Percentiles rank a stretch among this genome's conserved stretches.
Conservation (phyloP, 306 rosid species). For the Pterocarpus santalinus region DNA sequence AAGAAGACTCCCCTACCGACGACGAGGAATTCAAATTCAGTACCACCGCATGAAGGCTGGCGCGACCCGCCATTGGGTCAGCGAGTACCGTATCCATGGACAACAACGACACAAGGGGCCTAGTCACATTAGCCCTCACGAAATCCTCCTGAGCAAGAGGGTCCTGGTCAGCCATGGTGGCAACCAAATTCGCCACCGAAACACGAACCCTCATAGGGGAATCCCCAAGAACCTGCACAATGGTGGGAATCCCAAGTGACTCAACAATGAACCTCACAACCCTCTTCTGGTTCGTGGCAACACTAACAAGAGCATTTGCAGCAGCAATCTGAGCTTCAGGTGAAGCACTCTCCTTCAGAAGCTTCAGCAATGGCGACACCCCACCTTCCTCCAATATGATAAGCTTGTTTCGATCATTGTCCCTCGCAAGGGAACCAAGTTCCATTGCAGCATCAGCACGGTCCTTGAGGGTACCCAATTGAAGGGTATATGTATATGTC, state of each 20-base stretch:
- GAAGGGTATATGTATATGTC: conserved; percentile 70
- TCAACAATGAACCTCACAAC: conserved; percentile 57
- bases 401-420: conserved; percentile 70
- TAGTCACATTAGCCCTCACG: conserved; percentile 75
- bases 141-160: conserved; percentile 71
- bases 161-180: conserved; percentile 70
- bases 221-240: conserved; percentile 74
- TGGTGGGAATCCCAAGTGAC: conserved; percentile 58
- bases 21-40: conserved; percentile 53
- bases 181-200: conserved; percentile 68
- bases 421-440: conserved; percentile 62
- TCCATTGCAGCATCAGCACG: conserved; percentile 73
- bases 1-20: conserved; percentile 18
- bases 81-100: conserved; percentile 69
- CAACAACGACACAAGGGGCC: conserved; percentile 72
- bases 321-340: conserved; percentile 83
- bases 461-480: conserved; percentile 75
- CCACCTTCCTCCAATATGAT: conserved; percentile 86
- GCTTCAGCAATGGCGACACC: conserved; percentile 70
- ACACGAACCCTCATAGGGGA: conserved; percentile 72
- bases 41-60: conserved; percentile 71
- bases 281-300: conserved; percentile 58
- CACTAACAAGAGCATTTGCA: conserved; percentile 63
- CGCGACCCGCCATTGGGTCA: conserved; percentile 59
- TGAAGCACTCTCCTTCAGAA: conserved; percentile 66